Evolutionary conservation across 179 eudicot species (phyloP), one percentile per base, ranked within the genome.

Genomic region (Carnegiea gigantea): DNA sequence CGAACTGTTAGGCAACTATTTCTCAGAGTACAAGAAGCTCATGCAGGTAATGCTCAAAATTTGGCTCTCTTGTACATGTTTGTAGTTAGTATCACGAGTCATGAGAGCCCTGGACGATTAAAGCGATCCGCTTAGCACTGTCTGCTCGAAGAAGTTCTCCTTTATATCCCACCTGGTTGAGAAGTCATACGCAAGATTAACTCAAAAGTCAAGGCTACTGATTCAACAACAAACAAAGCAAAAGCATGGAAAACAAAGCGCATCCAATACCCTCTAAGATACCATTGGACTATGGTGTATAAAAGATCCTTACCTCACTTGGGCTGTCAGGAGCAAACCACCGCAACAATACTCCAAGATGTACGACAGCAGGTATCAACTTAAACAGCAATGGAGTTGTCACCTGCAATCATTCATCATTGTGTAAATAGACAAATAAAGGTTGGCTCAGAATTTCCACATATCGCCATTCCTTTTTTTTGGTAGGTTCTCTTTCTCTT

Each of bases 331-430:
- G 94, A 79, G 98, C 86, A 81, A 95, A 95, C 99, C 98, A 95
- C 76, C 97, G 90, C 77, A 93, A 77, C 77, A 93, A 85, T 76
- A 93, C 95, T 80, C 99, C 99, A 76, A 95, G 98, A 84, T 89
- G 97, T 79, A 95, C 88, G 9, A 93, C 97, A 65, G 95, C 98
- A 60, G 97, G 99, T 85, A 95, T 95, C 78, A 95, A 86, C 89
- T 93, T 95, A 82, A 95, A 95, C 70, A 95, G 94, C 82, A 95
- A 91, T 8, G 99, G 99, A 8, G 97, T 93, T 3, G 99, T 95
- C 78, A 95, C 97, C 99, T 95, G 92, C 88, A 87, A 80, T 21
- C 53, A 73, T 30, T 6, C 59, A 64, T 6, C 59, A 74, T 83
- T 80, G 78, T 21, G 13, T 13, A 23, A 4, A 73, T 26, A 67